Conservation (phyloP, 164 flowering plant species). For the Vitis rupestris region DNA sequence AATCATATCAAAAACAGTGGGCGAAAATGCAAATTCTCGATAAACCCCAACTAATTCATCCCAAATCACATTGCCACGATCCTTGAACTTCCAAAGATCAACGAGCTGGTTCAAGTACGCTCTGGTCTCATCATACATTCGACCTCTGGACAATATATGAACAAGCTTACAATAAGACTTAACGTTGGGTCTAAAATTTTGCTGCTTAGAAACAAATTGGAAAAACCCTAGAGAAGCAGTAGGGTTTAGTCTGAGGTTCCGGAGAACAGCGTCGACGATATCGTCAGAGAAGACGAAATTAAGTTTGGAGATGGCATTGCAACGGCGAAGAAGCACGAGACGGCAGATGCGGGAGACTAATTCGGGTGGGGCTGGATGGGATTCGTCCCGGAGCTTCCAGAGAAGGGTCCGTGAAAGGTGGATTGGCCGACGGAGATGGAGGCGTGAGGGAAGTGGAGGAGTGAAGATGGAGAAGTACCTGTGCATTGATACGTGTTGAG, state of each 20-base stretch:
- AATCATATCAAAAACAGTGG: constrained; percentile 82
- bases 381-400: constrained; percentile 53
- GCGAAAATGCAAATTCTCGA: constrained; percentile 64
- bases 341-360: constrained; percentile 57
- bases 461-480: constrained; percentile 1
- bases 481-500: constrained; percentile 1
- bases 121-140: constrained; percentile 58
- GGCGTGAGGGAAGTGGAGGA: constrained; percentile 6
- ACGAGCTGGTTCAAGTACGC: constrained; percentile 48
- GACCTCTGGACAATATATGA: constrained; percentile 68
- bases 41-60: constrained; percentile 60
- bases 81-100: constrained; percentile 22
- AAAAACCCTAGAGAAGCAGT: constrained; percentile 55
- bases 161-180: constrained; percentile 59
- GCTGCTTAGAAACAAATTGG: constrained; percentile 50
- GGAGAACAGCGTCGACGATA: constrained; percentile 55
- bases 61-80: constrained; percentile 36
- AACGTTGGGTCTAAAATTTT: constrained; percentile 51
- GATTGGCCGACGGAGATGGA: constrained; percentile 17
- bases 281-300: constrained; percentile 59
- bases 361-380: constrained; percentile 39
- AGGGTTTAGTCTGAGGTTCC: constrained; percentile 53
- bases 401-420: constrained; percentile 34
- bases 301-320: constrained; percentile 38
- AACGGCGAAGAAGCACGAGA: constrained; percentile 55